Base-by-base conservation (phyloP, 1,139 yeast genomes). In the Taiozyma sp. region DNA sequence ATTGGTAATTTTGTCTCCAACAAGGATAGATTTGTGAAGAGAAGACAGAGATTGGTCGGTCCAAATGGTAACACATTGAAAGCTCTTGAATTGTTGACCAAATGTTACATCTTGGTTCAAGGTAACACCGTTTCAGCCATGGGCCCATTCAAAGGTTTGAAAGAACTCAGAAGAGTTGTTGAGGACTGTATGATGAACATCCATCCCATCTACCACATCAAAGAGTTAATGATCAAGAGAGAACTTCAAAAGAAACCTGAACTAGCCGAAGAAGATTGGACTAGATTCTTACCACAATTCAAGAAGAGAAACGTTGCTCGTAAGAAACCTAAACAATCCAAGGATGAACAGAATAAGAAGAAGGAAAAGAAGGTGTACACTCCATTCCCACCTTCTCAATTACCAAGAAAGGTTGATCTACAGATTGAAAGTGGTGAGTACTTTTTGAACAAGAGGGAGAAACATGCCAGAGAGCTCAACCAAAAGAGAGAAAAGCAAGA, bases 381-480 rank as follows among this genome's bases (percentile, higher is more conserved):
- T 34, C 99, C 99, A 66, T 95, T 95, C 91, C 99, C 99, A 72
- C 99, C 99, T 60, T 89, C 90, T 53, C 99, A 90, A 72, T 81
- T 82, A 61, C 99, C 98, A 66, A 86, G 99, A 77, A 92, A 93
- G 87, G 78, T 95, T 70, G 99, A 95, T 81, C 75, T 92, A 68
- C 96, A 92, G 73, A 91, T 95, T 71, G 99, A 93, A 72, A 85
- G 96, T 75, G 99, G 99, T 81, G 99, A 95, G 70, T 93, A 90
- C 74, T 93, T 93, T 81, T 78, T 93, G 72, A 89, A 90, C 54
- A 87, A 89, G 73, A 80, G 75, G 62, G 96, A 92, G 63, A 88
- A 87, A 75, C 87, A 83, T 56, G 73, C 76, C 60, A 84, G 81
- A 70, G 83, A 84, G 62, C 73, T 85, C 60, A 85, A 84, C 56